Base-by-base conservation (phyloP, 306 rosid species). In the Acacia crassicarpa region DNA sequence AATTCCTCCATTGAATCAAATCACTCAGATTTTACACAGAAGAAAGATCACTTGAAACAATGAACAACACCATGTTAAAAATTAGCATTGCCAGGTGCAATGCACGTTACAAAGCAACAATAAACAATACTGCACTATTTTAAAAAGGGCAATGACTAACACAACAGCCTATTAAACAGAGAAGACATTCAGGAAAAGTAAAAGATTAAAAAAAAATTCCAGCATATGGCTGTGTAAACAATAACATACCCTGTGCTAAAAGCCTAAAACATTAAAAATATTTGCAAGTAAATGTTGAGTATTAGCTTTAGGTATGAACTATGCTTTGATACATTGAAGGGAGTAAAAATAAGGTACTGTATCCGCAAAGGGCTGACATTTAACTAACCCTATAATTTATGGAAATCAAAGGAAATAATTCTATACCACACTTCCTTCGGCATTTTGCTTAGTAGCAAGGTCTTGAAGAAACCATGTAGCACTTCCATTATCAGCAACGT, bases 31-130 rank as follows among this genome's bases (percentile, higher is more conserved):
- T 62, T 30, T 78, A 76, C 49, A 80, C 41, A 20, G 67, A 32
- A 61, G 65, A 80, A 72, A 65, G 62, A 53, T 48, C 53, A 76
- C 82, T 66, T 58, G 76, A 79, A 74, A n/a, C 54, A 69, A 69
- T 22, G 23, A 70, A 43, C 15, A 65, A 6, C 45, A 35, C 45
- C 45, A 10, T 8, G 53, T 40, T 4, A 68, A 41, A 68, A 40
- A 68, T 20, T 40, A 68, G 23, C 22, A 68, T 41, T 40, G 7
- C 30, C 73, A 20, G 30, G 32, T n/a, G 4, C 17, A 32, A 40
- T 41, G 51, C 74, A 20, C 17, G 19, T 33, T 35, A 22, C n/a
- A 23, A 69, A 69, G 74, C 30, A 68, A 2, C 75, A 70, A n/a
- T 44, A 69, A 69, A 13, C 51, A 41, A 63, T 32, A 63, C 44